Conservation (phyloP, 2,329 filamentous ascomycete genomes). For the Arthrobotrys entomopaga region DNA sequence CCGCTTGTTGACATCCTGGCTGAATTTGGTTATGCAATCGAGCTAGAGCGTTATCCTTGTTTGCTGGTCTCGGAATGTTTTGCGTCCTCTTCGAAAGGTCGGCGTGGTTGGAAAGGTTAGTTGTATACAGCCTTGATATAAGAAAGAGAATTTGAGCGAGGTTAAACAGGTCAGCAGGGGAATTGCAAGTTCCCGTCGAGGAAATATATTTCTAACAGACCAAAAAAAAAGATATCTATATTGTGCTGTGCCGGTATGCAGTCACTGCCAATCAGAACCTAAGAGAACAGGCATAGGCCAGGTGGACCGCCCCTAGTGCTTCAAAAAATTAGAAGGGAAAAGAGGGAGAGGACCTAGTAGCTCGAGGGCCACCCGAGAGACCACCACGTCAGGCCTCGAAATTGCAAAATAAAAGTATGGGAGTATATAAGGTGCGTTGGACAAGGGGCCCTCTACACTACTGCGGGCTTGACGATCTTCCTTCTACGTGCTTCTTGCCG, state of each 20-base stretch:
- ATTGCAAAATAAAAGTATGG: conserved; percentile 55
- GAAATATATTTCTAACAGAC: conserved; percentile 50
- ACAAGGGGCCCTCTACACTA: conserved; percentile 55
- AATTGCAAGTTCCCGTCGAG: conserved; percentile 39
- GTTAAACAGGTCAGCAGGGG: conserved; percentile 15
- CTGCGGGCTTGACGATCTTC: conserved; percentile 54
- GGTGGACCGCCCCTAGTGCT: conserved; percentile 54
- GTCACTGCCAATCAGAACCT: conserved; percentile 53
- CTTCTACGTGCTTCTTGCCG: conserved; percentile 46
- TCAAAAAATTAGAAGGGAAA: conserved; percentile 54
- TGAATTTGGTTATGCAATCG: conserved; percentile 28
- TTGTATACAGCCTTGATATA: conserved; percentile 18
- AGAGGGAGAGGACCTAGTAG: conserved; percentile 41
- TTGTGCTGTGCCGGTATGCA: conserved; percentile 51
- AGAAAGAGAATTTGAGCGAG: conserved; percentile 21
- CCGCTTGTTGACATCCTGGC: conserved; percentile 55
- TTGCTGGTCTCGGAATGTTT: conserved; percentile 28
- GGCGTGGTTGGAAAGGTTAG: conserved; percentile 19
- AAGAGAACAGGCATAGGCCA: conserved; percentile 53
- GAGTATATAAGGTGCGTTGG: conserved; percentile 55
- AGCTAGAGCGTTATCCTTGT: conserved; percentile 43
- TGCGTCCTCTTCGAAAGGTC: conserved; percentile 25
- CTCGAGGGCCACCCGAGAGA: conserved; percentile 52
- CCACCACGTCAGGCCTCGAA: conserved; percentile 55
- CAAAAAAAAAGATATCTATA: conserved; percentile 42